These are phyloP conservation scores for Trichocladium antarcticum DNA, from an alignment of 495 filamentous ascomycete genomes.

Conservation along the genomic window DNA sequence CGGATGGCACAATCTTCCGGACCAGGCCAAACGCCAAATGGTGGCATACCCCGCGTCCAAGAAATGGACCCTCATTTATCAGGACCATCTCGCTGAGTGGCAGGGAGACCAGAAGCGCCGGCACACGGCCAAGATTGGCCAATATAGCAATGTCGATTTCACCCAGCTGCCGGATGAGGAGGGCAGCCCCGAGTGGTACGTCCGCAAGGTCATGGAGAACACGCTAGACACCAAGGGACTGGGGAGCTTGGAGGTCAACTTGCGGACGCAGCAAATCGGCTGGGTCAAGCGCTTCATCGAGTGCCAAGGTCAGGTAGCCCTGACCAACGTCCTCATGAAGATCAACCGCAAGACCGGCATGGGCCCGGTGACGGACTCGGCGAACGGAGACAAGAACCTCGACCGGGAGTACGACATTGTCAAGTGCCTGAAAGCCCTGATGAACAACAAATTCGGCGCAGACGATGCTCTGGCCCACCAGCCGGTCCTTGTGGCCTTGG, in stretches of 20 bases:
- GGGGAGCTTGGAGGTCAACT: conserved; percentile 80
- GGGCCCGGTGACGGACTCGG: conserved; percentile 57
- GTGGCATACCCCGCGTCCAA: conserved; percentile 82
- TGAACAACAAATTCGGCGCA: conserved; percentile 98
- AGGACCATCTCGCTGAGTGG: conserved; percentile 85
- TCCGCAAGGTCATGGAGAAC: conserved; percentile 92
- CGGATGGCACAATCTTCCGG: conserved; percentile 93
- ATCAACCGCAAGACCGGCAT: conserved; percentile 78
- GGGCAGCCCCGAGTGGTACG: conserved; percentile 96
- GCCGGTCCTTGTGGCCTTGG: conserved; percentile 77
- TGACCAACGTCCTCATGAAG: conserved; percentile 86
- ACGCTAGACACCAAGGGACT: conserved; percentile 84
- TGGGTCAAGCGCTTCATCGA: conserved; percentile 97
- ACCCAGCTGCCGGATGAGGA: conserved; percentile 77
- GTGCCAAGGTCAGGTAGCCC: conserved; percentile 90
- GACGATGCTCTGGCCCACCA: conserved; percentile 92
- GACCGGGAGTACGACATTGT: conserved; percentile 96
- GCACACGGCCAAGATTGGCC: conserved; percentile 56
- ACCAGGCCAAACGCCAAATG: conserved; percentile 91
- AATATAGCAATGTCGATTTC: conserved; percentile 46
- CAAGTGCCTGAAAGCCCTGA: conserved; percentile 91
- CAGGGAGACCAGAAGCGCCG: conserved; percentile 88
- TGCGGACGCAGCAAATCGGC: conserved; percentile 91
- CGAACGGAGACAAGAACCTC: conserved; percentile 71
- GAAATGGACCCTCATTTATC: conserved; percentile 95